These are phyloP conservation scores for Clarireedia hainanense DNA, from an alignment of 2,329 filamentous ascomycete species.

Conservation along the genomic window DNA sequence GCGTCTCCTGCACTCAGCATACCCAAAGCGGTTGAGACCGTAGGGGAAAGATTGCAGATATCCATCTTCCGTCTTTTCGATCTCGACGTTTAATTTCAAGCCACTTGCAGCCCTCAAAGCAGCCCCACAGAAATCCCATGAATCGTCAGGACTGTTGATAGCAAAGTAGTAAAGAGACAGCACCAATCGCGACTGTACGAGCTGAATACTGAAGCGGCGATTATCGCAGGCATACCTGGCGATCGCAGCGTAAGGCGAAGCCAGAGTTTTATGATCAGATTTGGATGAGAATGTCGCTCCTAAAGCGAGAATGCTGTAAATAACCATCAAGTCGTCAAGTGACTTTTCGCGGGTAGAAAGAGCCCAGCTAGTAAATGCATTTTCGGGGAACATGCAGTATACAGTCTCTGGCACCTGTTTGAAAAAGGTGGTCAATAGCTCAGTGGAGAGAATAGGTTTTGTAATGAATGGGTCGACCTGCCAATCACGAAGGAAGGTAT, in stretches of 20 bases:
- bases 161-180: slow-evolving; percentile 60
- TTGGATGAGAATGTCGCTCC: slow-evolving; percentile 46
- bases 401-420: slow-evolving; percentile 45
- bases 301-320: slow-evolving; percentile 52
- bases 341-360: slow-evolving; percentile 38
- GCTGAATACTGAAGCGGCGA: slow-evolving; percentile 49
- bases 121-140: slow-evolving; percentile 55
- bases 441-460: slow-evolving; percentile 40
- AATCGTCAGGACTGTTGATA: slow-evolving; percentile 48
- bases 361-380: slow-evolving; percentile 47
- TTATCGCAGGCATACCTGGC: slow-evolving; percentile 50
- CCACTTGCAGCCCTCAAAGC: slow-evolving; percentile 53
- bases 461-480: slow-evolving; percentile 43
- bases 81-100: slow-evolving; percentile 57
- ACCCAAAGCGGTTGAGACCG: slow-evolving; percentile 47
- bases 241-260: slow-evolving; percentile 43
- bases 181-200: slow-evolving; percentile 60
- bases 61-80: slow-evolving; percentile 38
- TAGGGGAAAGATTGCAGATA: slow-evolving; percentile 41
- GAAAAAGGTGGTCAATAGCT: slow-evolving; percentile 50
- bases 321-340: slow-evolving; percentile 48
- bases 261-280: slow-evolving; percentile 35
- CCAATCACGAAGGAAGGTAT: slow-evolving; percentile 20
- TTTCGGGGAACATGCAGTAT: slow-evolving; percentile 48
- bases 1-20: slow-evolving; percentile 59